A percentile compares a stretch with the other conserved stretches of the same genome.
Evolutionary conservation across 2,329 filamentous ascomycete species (phyloP).

Genomic region (Graphium sp.): DNA sequence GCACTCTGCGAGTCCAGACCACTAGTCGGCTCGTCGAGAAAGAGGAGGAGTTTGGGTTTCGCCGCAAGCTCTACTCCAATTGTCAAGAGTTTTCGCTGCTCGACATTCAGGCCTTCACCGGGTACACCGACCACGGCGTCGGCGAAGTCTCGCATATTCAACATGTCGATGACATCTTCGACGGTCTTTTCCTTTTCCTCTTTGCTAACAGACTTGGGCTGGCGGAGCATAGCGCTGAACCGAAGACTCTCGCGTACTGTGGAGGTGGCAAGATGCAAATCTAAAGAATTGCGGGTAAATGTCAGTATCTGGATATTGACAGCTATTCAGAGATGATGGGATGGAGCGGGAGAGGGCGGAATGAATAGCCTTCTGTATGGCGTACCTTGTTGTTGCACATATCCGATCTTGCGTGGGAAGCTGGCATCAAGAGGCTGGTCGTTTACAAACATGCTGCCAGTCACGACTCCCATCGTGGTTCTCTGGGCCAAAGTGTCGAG

Average conservation of each 20-base stretch:
- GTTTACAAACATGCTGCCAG: conserved; percentile 50
- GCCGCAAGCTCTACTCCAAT: conserved; percentile 43
- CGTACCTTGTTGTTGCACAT: conserved; percentile 47
- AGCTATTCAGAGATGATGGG: neutral
- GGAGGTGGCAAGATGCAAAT: conserved; percentile 37
- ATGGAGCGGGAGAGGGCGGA: neutral
- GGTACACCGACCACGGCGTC: conserved; percentile 48
- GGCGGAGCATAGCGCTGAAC: conserved; percentile 40
- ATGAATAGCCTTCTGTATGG: neutral
- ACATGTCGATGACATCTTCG: conserved; percentile 47
- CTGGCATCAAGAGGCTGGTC: conserved; percentile 35
- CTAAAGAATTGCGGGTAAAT: conserved; percentile 13
- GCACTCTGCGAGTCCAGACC: conserved; percentile 48
- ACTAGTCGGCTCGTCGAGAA: conserved; percentile 43
- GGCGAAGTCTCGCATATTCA: conserved; percentile 50
- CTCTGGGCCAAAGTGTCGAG: conserved; percentile 26
- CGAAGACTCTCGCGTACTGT: conserved; percentile 36
- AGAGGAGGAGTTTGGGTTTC: conserved; percentile 40
- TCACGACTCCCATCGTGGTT: conserved; percentile 43
- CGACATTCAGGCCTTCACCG: conserved; percentile 42
- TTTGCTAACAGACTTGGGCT: conserved; percentile 32
- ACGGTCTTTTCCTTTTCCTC: conserved; percentile 44
- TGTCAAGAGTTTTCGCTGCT: conserved; percentile 44
- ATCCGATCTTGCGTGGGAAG: conserved; percentile 50
- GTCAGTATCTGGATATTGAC: conserved; percentile 3